Evolutionary conservation across 148 eudicot species (phyloP), one percentile per base, ranked within the genome.

Genomic region (Linanthus parryae): DNA sequence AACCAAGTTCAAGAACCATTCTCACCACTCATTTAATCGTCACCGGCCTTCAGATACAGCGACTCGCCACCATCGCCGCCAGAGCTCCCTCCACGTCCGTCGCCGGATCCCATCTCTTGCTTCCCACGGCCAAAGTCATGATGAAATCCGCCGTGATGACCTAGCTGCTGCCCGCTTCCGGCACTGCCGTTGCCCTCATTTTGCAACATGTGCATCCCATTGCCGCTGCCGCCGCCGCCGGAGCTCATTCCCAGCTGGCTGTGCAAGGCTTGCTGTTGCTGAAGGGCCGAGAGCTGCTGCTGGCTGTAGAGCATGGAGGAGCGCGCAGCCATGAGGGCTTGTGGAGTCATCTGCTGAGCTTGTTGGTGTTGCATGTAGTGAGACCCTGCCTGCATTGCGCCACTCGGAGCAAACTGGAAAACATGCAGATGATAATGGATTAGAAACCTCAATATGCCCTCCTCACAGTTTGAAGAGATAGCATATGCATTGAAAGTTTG

Each of bases 321-420:
- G 17, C 98, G 86, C 5, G 95, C 88, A 5, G 92, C 92, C 98
- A 91, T 86, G 21, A 91, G 58, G 1, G 92, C 79, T 59, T 91
- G 97, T 1, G 86, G 77, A 7, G 83, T 54, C 91, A 82, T 76
- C 25, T 74, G 71, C 20, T 88, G 94, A 47, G 86, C 69, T 64
- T 88, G 92, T 45, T 89, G 94, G 34, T 75, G 87, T 65, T 82
- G 95, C 80, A 80, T 45, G 75, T 89, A 86, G 49, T 85, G 82
- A 22, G 71, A 64, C 15, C 85, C 78, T 0, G 87, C 69, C 54
- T 77, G 90, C 77, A 85, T 68, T 22, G 77, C 64, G 39, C 84
- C 69, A 48, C 72, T 70, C 15, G 62, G 60, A 28, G 82, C 62
- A 43, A 56, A 74, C 90, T 86, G 79, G 35, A 15, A 11, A 15